Evolutionary conservation across 306 rosid genomes (phyloP).

Genomic region (Ochetophila trinervis): DNA sequence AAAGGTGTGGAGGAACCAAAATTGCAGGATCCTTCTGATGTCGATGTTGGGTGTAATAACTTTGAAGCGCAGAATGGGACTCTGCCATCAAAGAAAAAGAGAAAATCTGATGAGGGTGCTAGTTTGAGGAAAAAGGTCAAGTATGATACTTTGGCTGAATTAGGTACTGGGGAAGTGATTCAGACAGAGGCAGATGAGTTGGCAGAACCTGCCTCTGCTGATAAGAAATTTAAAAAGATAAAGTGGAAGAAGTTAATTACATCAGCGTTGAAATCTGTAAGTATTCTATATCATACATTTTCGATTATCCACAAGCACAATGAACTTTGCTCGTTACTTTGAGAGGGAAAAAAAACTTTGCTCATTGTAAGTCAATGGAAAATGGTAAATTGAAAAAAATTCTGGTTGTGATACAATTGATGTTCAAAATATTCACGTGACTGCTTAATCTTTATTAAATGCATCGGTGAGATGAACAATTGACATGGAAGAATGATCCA

Average conservation of each 20-base stretch:
- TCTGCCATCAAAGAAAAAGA: slow-evolving; percentile 49
- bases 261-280: slow-evolving; percentile 67
- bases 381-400: not conserved
- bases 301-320: not conserved
- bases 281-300: slow-evolving; percentile 21
- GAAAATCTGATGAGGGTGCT: slow-evolving; percentile 55
- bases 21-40: slow-evolving; percentile 34
- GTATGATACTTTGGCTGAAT: slow-evolving; percentile 35
- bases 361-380: not conserved
- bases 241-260: slow-evolving; percentile 84
- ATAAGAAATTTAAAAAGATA: slow-evolving; percentile 39
- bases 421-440: too few relatives aligned
- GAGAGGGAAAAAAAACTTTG: too few relatives aligned
- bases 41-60: slow-evolving; percentile 13
- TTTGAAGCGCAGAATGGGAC: slow-evolving; percentile 35
- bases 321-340: too few relatives aligned
- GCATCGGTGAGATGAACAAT: not conserved
- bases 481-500: not conserved
- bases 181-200: slow-evolving; percentile 35
- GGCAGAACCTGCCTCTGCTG: slow-evolving; percentile 12
- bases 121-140: slow-evolving; percentile 43
- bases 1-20: slow-evolving; percentile 31
- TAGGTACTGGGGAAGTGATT: slow-evolving; percentile 66
- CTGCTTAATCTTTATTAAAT: not conserved
- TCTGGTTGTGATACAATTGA: not conserved